Evolutionary conservation across 805 yeast species (phyloP), one percentile per base, ranked within the genome.

Genomic region (Ogataea philodendri): DNA sequence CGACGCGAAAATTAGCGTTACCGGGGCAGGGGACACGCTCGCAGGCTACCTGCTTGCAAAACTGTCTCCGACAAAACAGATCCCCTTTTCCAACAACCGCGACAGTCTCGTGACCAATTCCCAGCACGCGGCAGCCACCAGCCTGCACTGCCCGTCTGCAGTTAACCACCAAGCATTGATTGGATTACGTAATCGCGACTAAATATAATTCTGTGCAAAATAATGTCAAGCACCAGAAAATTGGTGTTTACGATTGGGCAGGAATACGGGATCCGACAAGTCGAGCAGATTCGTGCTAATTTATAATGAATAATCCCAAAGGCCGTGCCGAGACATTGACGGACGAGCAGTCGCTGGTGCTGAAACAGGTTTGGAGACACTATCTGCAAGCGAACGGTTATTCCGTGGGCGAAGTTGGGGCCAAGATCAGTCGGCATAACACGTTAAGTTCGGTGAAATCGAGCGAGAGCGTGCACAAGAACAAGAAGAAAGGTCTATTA

Each of bases 1-100:
- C 26, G 53, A 64, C 3, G 52, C 57, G 0, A 68, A 82, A 9
- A 60, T 59, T 18, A 84, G 80, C 46, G 95, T 84, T 20, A 85
- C 90, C 7, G 96, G 96, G 2, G 95, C 95, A 1, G 96, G 96
- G 8, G 96, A 87, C 57, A 70, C 93, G 0, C 66, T 87, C 26
- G 70, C 78, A 18, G 96, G 96, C 0, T 75, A 70, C 17, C 44
- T 87, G 15, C 55, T 76, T 9, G 62, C 79, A 3, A 66, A 66
- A 38, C 42, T 71, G 32, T 57, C 64, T 2, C 15, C 18, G 6
- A 15, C 30, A 3, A 26, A 23, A 7, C 19, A 17, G 11, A 13
- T n/a, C 7, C 39, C 35, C 1, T 30, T 36, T 26, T n/a, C 26
- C 10, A 15, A 23, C 3, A 17, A 17, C 26, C 30, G 31, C 10